Evolutionary conservation across 768 basidiomycete genomes (phyloP).

Genomic region (Porpolomopsis calyptriformis): DNA sequence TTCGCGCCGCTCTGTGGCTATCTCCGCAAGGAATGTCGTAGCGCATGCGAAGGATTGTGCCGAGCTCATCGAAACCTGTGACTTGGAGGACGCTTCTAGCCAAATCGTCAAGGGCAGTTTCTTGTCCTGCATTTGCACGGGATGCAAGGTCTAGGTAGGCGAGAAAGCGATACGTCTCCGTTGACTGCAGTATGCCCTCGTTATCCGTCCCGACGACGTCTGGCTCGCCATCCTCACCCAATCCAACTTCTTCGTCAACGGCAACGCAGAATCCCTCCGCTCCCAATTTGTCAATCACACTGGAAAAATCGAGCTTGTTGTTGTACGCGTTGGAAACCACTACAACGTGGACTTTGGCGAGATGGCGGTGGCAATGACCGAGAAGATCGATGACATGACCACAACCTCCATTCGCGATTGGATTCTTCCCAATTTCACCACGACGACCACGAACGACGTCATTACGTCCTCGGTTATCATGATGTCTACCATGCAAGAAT

Average conservation of each 20-base stretch:
- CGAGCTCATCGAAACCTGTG: constrained; percentile 10
- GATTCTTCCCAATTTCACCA: constrained; percentile 27
- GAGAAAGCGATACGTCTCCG: constrained; percentile 1
- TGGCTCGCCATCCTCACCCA: constrained; percentile 31
- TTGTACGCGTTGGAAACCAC: constrained; percentile 11
- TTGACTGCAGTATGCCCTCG: constrained; percentile 13
- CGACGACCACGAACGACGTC: constrained; percentile 22
- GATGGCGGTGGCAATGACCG: constrained; percentile 20
- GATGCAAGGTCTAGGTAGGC: constrained; percentile 1
- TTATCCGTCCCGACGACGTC: constrained; percentile 20
- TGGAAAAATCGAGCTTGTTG: constrained; percentile 21
- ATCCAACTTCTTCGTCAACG: constrained; percentile 24
- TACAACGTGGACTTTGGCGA: constrained; percentile 22
- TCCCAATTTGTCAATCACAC: constrained; percentile 25
- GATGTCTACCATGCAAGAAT: constrained; percentile 25
- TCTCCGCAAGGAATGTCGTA: constrained; percentile 14
- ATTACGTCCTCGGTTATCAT: constrained; percentile 21
- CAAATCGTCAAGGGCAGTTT: constrained; percentile 10
- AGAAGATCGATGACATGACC: constrained; percentile 15
- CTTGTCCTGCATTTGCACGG: constrained; percentile 3
- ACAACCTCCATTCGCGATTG: constrained; percentile 21
- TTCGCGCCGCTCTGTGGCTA: constrained; percentile 14
- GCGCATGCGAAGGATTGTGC: constrained; percentile 9
- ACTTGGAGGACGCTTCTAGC: constrained; percentile 9
- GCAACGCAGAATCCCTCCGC: constrained; percentile 23